These are phyloP conservation scores for Helenozyma rhizophorensis DNA, from an alignment of 805 yeast species.

Conservation along the genomic window DNA sequence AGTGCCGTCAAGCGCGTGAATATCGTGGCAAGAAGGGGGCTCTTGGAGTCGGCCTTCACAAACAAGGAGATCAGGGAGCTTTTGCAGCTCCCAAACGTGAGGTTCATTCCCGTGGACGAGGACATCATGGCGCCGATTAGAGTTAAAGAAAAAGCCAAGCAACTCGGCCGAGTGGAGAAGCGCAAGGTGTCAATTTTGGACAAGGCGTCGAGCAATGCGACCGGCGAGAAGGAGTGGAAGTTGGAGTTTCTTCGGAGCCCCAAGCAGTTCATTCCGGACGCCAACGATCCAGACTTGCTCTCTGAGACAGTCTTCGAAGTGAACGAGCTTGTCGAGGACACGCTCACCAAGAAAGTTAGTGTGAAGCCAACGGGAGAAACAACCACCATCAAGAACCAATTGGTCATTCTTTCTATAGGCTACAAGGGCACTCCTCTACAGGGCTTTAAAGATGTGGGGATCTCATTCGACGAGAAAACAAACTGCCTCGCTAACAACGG, in stretches of 20 bases:
- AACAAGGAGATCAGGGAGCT: constrained; percentile 89
- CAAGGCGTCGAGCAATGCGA: constrained; percentile 22
- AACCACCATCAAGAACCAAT: constrained; percentile 44
- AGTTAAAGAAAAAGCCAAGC: constrained; percentile 16
- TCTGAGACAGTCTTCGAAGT: constrained; percentile 45
- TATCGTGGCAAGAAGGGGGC: constrained; percentile 83
- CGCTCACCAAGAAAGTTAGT: constrained; percentile 17
- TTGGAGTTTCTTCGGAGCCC: constrained; percentile 72
- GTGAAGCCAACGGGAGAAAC: constrained; percentile 34
- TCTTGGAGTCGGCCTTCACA: constrained; percentile 82
- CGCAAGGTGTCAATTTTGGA: constrained; percentile 62
- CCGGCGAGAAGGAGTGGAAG: constrained; percentile 46
- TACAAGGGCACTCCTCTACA: constrained; percentile 63
- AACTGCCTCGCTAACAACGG: constrained; percentile 30
- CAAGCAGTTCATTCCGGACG: constrained; percentile 39
- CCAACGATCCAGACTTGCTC: constrained; percentile 33
- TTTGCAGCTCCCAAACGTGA: constrained; percentile 52
- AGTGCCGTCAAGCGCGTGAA: constrained; percentile 61
- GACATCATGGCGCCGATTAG: constrained; percentile 24
- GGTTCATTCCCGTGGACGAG: constrained; percentile 37
- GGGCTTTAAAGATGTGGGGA: constrained; percentile 47
- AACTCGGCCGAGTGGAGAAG: constrained; percentile 53
- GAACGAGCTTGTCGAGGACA: constrained; percentile 42
- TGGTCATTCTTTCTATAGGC: constrained; percentile 80
- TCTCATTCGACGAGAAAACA: constrained; percentile 20